Evolutionary conservation across 768 basidiomycete species (phyloP).

Genomic region (Podaxis sp.): DNA sequence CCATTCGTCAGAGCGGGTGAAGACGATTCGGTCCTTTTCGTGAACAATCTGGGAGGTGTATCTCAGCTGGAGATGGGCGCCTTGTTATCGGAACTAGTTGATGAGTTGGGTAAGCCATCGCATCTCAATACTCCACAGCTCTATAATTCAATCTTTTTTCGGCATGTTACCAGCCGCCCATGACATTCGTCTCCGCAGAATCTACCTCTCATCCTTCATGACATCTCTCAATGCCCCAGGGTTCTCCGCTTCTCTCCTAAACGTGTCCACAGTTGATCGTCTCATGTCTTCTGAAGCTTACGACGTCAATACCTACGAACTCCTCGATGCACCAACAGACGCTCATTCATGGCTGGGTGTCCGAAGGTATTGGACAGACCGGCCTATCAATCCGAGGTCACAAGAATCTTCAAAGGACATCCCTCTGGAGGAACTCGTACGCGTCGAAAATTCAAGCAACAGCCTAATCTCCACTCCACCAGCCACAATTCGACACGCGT

Average conservation of each 20-base stretch:
- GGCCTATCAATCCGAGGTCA: neutral
- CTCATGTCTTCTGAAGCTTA: constrained; percentile 4
- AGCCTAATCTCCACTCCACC: neutral
- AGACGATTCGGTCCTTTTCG: constrained; percentile 50
- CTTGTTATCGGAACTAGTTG: constrained; percentile 41
- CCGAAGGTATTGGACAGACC: constrained; percentile 28
- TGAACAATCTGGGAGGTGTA: constrained; percentile 58
- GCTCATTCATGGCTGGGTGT: constrained; percentile 41
- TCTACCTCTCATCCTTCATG: constrained; percentile 54
- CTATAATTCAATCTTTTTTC: neutral
- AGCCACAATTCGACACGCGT: constrained; percentile 17
- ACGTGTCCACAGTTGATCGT: constrained; percentile 35
- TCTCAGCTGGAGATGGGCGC: constrained; percentile 54
- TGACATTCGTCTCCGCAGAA: constrained; percentile 36
- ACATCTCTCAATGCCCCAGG: constrained; percentile 63
- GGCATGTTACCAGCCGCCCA: constrained; percentile 22
- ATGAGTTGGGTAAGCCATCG: constrained; percentile 40
- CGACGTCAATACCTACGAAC: constrained; percentile 25
- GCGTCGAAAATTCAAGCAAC: neutral
- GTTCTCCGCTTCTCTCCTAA: constrained; percentile 52
- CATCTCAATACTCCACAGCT: neutral
- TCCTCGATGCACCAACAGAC: constrained; percentile 44
- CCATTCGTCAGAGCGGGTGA: constrained; percentile 9
- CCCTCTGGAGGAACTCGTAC: neutral
- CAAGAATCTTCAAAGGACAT: neutral